Evolutionary conservation across 176 grass and related monocot genomes (phyloP).

Genomic region (Oropetium thomaeum): DNA sequence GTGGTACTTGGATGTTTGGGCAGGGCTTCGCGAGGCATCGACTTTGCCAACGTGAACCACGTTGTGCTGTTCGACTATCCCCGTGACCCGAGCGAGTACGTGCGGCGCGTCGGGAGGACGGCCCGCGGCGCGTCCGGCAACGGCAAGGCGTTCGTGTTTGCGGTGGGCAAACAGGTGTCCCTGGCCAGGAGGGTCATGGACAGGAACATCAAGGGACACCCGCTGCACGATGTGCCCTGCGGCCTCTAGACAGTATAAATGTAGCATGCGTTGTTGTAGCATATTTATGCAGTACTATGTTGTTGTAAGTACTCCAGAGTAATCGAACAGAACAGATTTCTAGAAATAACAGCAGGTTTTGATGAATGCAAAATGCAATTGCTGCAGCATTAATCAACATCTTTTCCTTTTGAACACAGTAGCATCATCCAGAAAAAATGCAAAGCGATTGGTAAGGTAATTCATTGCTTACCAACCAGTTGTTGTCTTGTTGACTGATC

Average conservation of each 20-base stretch:
- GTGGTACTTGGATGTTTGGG: too few species aligned
- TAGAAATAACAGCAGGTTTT: slow-evolving; percentile 4
- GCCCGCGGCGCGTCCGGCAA: slow-evolving; percentile 64
- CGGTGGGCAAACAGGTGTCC: slow-evolving; percentile 86
- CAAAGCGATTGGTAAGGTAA: neutral
- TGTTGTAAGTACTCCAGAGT: too few species aligned
- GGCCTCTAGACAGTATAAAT: too few species aligned
- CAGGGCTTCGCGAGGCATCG: slow-evolving; percentile 85
- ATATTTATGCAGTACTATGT: too few species aligned
- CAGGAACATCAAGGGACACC: slow-evolving; percentile 80
- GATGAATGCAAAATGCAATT: neutral
- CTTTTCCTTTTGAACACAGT: neutral
- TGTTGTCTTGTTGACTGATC: neutral
- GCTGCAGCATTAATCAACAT: neutral
- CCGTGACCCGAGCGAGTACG: slow-evolving; percentile 82
- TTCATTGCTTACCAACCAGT: too few species aligned
- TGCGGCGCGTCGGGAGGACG: slow-evolving; percentile 75
- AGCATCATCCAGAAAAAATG: neutral
- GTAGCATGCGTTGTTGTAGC: too few species aligned
- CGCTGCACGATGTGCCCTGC: slow-evolving; percentile 69
- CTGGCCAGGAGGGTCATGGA: slow-evolving; percentile 87
- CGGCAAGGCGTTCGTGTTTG: slow-evolving; percentile 82
- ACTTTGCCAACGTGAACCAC: slow-evolving; percentile 78
- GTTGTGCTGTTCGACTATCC: slow-evolving; percentile 93
- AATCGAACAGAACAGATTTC: neutral